Conservation (phyloP, 164 flowering plant species). For the Santalum album region DNA sequence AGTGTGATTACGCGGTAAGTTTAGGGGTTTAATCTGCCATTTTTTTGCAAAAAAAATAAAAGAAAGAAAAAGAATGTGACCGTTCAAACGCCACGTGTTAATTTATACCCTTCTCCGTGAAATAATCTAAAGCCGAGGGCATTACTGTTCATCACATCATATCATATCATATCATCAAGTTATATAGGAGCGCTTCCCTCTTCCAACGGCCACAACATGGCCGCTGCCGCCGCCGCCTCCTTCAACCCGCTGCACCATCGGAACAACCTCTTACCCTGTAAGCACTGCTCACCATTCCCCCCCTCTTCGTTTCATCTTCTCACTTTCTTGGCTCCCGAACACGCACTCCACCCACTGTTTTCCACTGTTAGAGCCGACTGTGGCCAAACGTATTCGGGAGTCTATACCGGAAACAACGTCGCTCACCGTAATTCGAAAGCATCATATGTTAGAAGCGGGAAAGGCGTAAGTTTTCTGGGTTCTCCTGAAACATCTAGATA, state of each 20-base stretch:
- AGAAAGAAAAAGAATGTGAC: too few relatives aligned
- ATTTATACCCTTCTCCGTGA: too few relatives aligned
- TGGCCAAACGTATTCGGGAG: conserved; percentile 6
- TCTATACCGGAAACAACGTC: conserved; percentile 13
- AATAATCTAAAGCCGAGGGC: too few relatives aligned
- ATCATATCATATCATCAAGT: background rate
- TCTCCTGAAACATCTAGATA: conserved; percentile 12
- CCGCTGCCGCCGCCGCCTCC: conserved; percentile 8
- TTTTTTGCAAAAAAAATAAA: too few relatives aligned
- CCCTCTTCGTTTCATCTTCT: conserved; percentile 13
- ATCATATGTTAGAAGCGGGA: background rate
- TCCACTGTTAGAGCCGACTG: conserved; percentile 14
- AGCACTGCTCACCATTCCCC: conserved; percentile 29
- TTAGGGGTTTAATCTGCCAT: too few relatives aligned
- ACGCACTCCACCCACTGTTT: conserved; percentile 8
- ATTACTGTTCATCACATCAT: too few relatives aligned
- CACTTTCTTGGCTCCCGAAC: conserved; percentile 19
- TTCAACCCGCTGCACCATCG: conserved; percentile 32
- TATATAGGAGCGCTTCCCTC: conserved; percentile 8
- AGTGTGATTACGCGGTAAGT: too few relatives aligned
- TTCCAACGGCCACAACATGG: conserved; percentile 6
- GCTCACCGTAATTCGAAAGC: conserved; percentile 7
- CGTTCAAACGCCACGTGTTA: too few relatives aligned
- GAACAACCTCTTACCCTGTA: conserved; percentile 33
- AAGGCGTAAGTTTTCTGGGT: conserved; percentile 14